These are phyloP conservation scores for Suillus lakei DNA, from an alignment of 768 basidiomycete genomes.

Conservation along the genomic window DNA sequence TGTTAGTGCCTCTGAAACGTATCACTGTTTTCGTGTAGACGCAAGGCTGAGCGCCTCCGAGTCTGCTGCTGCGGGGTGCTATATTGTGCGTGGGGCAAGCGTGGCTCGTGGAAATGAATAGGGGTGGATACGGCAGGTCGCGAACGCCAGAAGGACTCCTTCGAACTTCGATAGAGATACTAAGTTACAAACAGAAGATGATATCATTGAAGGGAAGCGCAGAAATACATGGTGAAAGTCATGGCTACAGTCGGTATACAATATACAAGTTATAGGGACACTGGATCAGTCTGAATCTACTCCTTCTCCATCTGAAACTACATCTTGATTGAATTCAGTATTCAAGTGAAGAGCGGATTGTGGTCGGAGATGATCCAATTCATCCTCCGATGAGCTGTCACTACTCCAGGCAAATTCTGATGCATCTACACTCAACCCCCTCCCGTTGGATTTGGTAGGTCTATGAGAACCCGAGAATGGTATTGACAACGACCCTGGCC, in stretches of 20 bases:
- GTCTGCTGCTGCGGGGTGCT: neutral
- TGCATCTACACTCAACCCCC: slow-evolving; percentile 33
- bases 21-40: neutral
- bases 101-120: neutral
- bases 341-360: slow-evolving; percentile 14
- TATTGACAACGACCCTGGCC: slow-evolving; percentile 47
- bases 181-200: neutral
- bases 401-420: slow-evolving; percentile 57
- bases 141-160: neutral
- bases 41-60: neutral
- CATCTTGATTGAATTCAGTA: slow-evolving; percentile 14
- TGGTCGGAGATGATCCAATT: slow-evolving; percentile 23
- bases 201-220: neutral
- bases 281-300: slow-evolving; percentile 25
- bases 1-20: neutral
- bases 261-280: slow-evolving; percentile 5
- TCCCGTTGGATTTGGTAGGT: slow-evolving; percentile 24
- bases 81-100: too few relatives aligned
- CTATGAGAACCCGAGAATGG: slow-evolving; percentile 37
- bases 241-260: slow-evolving; percentile 10
- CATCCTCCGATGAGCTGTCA: slow-evolving; percentile 62
- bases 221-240: neutral
- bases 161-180: too few relatives aligned
- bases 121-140: neutral
- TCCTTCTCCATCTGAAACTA: slow-evolving; percentile 26